Percentiles rank a stretch among this genome's conserved stretches.
Evolutionary conservation across 2,329 filamentous ascomycete genomes (phyloP).

Genomic region (Hypoxylon sp.): DNA sequence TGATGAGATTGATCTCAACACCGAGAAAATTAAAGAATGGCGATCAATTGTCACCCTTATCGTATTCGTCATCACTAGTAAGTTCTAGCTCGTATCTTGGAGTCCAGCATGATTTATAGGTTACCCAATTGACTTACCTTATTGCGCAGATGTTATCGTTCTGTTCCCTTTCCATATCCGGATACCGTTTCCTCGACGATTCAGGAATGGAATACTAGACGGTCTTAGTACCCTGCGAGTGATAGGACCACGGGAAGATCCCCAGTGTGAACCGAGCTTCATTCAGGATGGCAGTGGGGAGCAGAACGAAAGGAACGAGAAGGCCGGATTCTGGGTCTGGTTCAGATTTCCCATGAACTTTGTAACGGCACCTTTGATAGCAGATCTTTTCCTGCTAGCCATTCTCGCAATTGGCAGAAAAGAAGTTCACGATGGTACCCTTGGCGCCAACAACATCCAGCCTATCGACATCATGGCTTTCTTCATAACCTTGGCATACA

Average conservation of each 20-base stretch:
- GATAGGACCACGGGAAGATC: slow-evolving; percentile 54
- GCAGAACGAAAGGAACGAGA: slow-evolving; percentile 44
- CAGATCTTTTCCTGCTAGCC: slow-evolving; percentile 75
- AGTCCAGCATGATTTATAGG: too few relatives aligned
- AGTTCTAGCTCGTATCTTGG: slow-evolving; percentile 48
- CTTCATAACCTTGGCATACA: slow-evolving; percentile 78
- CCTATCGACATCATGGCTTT: slow-evolving; percentile 79
- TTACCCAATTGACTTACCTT: slow-evolving; percentile 17
- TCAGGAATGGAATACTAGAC: slow-evolving; percentile 57
- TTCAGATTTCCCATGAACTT: slow-evolving; percentile 73
- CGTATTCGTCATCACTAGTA: slow-evolving; percentile 75
- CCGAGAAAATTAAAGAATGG: slow-evolving; percentile 68
- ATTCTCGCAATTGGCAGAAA: slow-evolving; percentile 71
- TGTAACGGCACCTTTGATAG: slow-evolving; percentile 74
- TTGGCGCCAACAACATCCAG: slow-evolving; percentile 71
- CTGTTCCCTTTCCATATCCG: slow-evolving; percentile 74
- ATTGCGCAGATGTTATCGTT: slow-evolving; percentile 67
- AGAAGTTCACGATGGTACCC: slow-evolving; percentile 74
- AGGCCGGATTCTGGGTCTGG: slow-evolving; percentile 54
- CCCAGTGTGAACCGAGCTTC: slow-evolving; percentile 31
- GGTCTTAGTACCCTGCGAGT: slow-evolving; percentile 58
- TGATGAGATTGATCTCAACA: slow-evolving; percentile 51
- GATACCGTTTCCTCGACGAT: slow-evolving; percentile 62
- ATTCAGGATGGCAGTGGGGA: background rate
- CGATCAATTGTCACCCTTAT: slow-evolving; percentile 75